A percentile compares a stretch with the other conserved stretches of the same genome.
These are phyloP conservation scores for Hirschioporus abietinus DNA, from an alignment of 768 basidiomycete genomes.

Conservation along the genomic window DNA sequence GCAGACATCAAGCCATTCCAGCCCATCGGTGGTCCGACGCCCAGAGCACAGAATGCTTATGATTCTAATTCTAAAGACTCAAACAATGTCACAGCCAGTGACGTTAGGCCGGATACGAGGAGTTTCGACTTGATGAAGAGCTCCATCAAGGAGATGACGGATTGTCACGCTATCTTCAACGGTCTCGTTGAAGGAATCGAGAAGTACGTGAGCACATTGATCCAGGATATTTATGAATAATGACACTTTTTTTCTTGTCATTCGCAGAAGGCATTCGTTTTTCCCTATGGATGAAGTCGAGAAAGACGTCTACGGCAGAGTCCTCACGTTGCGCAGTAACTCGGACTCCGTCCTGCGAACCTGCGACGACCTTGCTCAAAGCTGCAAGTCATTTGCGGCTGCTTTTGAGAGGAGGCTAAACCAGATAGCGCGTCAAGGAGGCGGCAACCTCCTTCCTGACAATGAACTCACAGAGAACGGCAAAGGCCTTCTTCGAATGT, in stretches of 20 bases:
- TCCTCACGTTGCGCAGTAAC: background rate
- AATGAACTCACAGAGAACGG: background rate
- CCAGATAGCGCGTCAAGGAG: background rate
- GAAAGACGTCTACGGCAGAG: background rate
- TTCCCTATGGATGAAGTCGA: background rate
- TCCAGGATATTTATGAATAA: background rate
- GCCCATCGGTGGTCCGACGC: background rate
- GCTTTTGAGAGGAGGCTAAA: background rate
- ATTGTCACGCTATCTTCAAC: background rate
- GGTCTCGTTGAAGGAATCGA: background rate
- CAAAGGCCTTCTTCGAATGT: background rate
- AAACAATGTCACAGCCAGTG: background rate
- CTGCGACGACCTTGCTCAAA: background rate
- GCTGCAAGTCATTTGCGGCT: background rate
- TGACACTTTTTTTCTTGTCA: background rate
- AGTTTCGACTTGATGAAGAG: background rate
- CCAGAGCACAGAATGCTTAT: background rate
- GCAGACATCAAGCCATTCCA: background rate
- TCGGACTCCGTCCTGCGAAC: background rate
- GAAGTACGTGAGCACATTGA: background rate
- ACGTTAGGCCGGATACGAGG: background rate
- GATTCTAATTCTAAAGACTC: background rate
- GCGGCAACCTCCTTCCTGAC: background rate
- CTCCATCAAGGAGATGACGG: background rate
- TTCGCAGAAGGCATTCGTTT: background rate